Conservation (phyloP, 305 asterid species). For the Ilex paraguariensis region DNA sequence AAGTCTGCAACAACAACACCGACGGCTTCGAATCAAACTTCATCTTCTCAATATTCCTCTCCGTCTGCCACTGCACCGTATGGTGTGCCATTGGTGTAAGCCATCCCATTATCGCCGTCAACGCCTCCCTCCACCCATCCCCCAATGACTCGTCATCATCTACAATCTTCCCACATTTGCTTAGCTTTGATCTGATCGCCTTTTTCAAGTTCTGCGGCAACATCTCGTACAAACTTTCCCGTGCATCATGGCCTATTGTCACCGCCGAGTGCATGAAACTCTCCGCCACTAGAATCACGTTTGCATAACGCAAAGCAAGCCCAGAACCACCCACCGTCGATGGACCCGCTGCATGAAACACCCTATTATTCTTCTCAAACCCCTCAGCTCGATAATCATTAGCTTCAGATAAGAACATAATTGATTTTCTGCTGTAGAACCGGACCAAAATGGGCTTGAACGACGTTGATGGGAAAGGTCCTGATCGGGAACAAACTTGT, state of each 20-base stretch:
- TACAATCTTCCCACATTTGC: constrained; percentile 41
- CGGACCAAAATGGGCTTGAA: constrained; percentile 46
- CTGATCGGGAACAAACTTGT: constrained; percentile 41
- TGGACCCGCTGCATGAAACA: constrained; percentile 65
- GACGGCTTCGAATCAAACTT: constrained; percentile 48
- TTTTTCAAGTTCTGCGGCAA: constrained; percentile 59
- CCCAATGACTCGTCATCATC: constrained; percentile 51
- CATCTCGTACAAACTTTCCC: constrained; percentile 56
- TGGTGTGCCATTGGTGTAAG: constrained; percentile 70
- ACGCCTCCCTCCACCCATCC: constrained; percentile 72
- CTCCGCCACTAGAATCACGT: constrained; percentile 54
- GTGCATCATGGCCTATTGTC: constrained; percentile 26
- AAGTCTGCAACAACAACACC: constrained; percentile 52
- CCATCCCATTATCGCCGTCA: constrained; percentile 69
- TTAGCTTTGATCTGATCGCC: constrained; percentile 52
- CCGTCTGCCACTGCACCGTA: constrained; percentile 71
- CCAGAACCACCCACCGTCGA: constrained; percentile 75
- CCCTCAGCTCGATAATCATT: constrained; percentile 6
- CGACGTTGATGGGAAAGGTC: constrained; percentile 33
- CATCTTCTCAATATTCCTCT: constrained; percentile 63
- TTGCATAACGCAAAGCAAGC: constrained; percentile 61
- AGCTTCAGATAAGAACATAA: constrained; percentile 14
- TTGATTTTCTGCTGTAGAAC: constrained; percentile 44
- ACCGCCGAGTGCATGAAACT: constrained; percentile 34
- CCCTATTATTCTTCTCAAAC: constrained; percentile 18